Evolutionary conservation across 108 stramenopile genomes (phyloP).

Genomic region (Fragilariopsis cylindrus): DNA sequence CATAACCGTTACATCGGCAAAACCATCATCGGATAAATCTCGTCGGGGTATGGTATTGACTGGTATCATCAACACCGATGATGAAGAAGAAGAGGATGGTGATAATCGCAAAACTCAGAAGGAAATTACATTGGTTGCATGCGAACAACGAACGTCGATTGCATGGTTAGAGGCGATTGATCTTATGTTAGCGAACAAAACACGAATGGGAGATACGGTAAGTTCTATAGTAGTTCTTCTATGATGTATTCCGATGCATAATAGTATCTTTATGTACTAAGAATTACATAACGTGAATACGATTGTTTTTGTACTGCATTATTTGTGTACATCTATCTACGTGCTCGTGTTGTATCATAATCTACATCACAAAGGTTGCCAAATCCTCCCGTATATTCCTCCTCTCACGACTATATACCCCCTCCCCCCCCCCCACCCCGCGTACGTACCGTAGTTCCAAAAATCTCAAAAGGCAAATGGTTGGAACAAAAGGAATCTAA

Average conservation of each 20-base stretch:
- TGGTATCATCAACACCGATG: conserved; percentile 21
- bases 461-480: conserved; percentile 3
- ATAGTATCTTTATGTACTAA: conserved; percentile 2
- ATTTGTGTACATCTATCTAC: neutral
- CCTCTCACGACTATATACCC: too few species aligned
- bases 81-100: conserved; percentile 8
- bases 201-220: conserved; percentile 21
- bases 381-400: too few species aligned
- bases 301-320: neutral
- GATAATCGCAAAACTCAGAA: conserved; percentile 22
- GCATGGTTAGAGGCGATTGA: conserved; percentile 83
- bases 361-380: too few species aligned
- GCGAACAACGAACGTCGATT: conserved; percentile 82
- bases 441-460: neutral
- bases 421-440: too few species aligned
- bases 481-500: conserved; percentile 55
- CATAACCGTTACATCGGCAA: conserved; percentile 59
- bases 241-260: conserved; percentile 13
- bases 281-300: too few species aligned
- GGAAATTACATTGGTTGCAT: conserved; percentile 61
- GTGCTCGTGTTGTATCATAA: neutral
- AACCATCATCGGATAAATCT: conserved; percentile 46
- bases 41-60: conserved; percentile 59
- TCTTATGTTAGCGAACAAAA: conserved; percentile 66
- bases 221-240: neutral